phyloP scores from a whole-genome alignment of 2,329 filamentous ascomycete species.

The Coniella vitis region DNA sequence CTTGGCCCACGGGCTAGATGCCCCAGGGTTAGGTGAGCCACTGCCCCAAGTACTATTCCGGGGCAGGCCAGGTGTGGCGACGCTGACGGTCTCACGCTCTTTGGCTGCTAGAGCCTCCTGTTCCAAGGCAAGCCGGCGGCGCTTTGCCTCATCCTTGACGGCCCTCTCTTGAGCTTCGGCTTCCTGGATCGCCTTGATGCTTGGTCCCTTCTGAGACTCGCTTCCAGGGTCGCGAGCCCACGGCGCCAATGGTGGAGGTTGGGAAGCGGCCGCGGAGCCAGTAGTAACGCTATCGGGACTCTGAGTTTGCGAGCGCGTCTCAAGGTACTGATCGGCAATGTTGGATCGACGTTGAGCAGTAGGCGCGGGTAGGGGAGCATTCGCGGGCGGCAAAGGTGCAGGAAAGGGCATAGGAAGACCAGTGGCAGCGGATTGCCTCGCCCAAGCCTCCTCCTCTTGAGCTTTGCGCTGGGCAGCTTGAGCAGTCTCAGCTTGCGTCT shows the following conservation, averaged over 20 bases:
- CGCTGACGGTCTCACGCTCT: slow-evolving; percentile 53
- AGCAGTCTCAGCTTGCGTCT: slow-evolving; percentile 50
- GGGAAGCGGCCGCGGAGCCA: slow-evolving; percentile 30
- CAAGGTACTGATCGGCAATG: slow-evolving; percentile 63
- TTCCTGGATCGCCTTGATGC: slow-evolving; percentile 93
- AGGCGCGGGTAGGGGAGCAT: slow-evolving; percentile 79
- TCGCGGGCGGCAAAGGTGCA: slow-evolving; percentile 64
- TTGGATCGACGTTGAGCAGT: slow-evolving; percentile 82
- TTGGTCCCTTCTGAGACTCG: slow-evolving; percentile 72
- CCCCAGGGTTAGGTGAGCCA: slow-evolving; percentile 58
- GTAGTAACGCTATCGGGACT: slow-evolving; percentile 55
- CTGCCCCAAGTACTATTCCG: slow-evolving; percentile 87
- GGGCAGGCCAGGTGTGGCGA: slow-evolving; percentile 69
- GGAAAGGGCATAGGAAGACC: slow-evolving; percentile 73
- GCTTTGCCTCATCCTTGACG: slow-evolving; percentile 75
- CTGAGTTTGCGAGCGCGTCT: slow-evolving; percentile 63
- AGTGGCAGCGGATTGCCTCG: slow-evolving; percentile 48
- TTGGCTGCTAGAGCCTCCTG: slow-evolving; percentile 61
- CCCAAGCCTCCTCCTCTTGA: slow-evolving; percentile 36
- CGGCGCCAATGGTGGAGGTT: slow-evolving; percentile 72
- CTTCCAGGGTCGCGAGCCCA: slow-evolving; percentile 84
- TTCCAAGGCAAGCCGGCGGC: slow-evolving; percentile 71
- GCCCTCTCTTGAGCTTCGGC: slow-evolving; percentile 89
- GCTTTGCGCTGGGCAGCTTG: slow-evolving; percentile 45
- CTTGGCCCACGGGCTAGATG: slow-evolving; percentile 59